Conservation (phyloP, 2,329 filamentous ascomycete genomes). For the Cyclaneusma minus region DNA sequence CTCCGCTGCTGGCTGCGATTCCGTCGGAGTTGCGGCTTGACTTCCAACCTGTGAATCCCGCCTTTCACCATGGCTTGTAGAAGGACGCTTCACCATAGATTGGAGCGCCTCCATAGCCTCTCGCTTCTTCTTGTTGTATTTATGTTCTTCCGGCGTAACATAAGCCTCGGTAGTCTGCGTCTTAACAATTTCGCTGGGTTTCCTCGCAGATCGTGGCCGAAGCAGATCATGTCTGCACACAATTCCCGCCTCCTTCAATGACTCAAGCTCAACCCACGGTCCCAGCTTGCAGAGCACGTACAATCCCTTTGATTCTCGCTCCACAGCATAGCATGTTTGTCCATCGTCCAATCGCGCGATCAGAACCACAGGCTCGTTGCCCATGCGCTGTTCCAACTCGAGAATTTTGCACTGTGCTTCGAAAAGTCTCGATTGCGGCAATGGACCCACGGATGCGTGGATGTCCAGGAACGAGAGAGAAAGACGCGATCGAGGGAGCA, state of each 20-base stretch:
- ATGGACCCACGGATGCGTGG: conserved; percentile 29
- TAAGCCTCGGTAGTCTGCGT: conserved; percentile 1
- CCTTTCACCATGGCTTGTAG: conserved; percentile 7
- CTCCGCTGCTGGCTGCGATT: background rate
- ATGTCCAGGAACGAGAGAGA: conserved; percentile 47
- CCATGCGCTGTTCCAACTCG: conserved; percentile 45
- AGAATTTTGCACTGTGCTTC: conserved; percentile 47
- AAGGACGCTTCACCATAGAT: conserved; percentile 36
- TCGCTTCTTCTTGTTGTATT: conserved; percentile 31
- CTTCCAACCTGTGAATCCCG: background rate
- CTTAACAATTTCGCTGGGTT: conserved; percentile 5
- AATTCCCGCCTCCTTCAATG: conserved; percentile 34
- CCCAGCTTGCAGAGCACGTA: conserved; percentile 57
- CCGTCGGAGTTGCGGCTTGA: background rate
- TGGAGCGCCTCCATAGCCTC: conserved; percentile 49
- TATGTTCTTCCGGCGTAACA: conserved; percentile 10
- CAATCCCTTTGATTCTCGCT: conserved; percentile 42
- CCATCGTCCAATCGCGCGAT: conserved; percentile 43
- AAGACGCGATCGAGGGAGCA: conserved; percentile 44
- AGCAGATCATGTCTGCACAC: conserved; percentile 23
- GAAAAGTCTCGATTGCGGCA: conserved; percentile 38
- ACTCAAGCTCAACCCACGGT: conserved; percentile 44
- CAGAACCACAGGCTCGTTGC: conserved; percentile 37
- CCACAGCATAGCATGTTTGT: conserved; percentile 43
- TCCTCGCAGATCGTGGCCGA: conserved; percentile 16